Conservation (phyloP, 2,329 filamentous ascomycete species). For the Botryotinia calthae region DNA sequence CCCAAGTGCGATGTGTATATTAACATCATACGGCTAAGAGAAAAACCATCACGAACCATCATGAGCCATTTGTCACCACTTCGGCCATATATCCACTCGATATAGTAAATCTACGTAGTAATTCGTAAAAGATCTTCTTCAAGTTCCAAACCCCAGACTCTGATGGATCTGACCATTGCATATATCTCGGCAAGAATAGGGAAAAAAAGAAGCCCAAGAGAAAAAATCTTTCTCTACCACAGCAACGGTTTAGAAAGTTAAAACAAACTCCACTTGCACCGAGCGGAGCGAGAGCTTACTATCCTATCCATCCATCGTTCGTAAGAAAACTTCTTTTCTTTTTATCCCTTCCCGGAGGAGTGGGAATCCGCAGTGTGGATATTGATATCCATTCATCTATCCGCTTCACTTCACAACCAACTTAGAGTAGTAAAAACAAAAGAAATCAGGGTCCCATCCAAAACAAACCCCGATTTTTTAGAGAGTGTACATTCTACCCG, state of each 20-base stretch:
- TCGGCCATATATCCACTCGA: constrained; percentile 12
- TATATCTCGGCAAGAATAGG: neutral
- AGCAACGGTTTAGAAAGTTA: constrained; percentile 4
- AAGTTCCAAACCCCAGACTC: constrained; percentile 8
- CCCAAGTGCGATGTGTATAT: neutral
- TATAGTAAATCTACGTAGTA: neutral
- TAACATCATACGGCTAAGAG: neutral
- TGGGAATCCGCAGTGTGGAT: neutral
- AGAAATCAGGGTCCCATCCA: constrained; percentile 6
- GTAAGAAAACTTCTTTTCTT: constrained; percentile 7
- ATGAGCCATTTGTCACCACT: constrained; percentile 13
- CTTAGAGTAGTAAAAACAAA: neutral
- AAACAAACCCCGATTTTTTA: neutral
- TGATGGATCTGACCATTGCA: neutral
- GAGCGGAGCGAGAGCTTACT: neutral
- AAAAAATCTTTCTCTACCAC: constrained; percentile 18
- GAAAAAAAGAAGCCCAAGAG: neutral
- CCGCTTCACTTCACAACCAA: neutral
- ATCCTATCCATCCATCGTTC: neutral
- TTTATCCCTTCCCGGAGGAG: neutral
- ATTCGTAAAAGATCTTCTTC: constrained; percentile 5
- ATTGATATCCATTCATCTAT: neutral
- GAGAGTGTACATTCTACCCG: neutral
- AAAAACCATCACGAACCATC: constrained; percentile 4
- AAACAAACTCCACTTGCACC: constrained; percentile 4